Percentiles rank a stretch among this genome's conserved stretches.
Conservation (phyloP, 2,329 filamentous ascomycete species). For the Penicillium sp. region DNA sequence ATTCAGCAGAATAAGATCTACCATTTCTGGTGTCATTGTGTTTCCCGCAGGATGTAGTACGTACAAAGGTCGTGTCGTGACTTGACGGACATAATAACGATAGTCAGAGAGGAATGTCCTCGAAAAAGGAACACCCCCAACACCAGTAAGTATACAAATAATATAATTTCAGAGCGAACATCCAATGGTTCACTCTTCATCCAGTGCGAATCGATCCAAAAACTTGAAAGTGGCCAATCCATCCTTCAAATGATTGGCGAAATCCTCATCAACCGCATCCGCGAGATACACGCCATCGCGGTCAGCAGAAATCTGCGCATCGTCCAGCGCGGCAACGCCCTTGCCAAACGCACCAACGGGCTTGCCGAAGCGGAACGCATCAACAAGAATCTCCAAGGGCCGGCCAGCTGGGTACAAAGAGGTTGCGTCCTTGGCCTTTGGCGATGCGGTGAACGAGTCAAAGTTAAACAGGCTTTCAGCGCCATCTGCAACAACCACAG, state of each 20-base stretch:
- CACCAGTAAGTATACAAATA: background rate
- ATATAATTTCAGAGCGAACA: background rate
- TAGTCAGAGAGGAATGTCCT: background rate
- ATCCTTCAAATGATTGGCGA: conserved; percentile 55
- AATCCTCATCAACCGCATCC: conserved; percentile 33
- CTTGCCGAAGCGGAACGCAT: conserved; percentile 70
- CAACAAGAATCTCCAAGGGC: conserved; percentile 63
- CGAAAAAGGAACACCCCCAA: no score
- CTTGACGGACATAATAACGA: background rate
- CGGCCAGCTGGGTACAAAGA: conserved; percentile 66
- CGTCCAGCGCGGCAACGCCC: conserved; percentile 41
- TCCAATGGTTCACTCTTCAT: conserved; percentile 35
- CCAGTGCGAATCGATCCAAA: conserved; percentile 63
- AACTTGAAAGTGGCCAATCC: conserved; percentile 69
- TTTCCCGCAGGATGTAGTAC: background rate
- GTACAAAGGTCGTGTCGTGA: background rate
- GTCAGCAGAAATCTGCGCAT: conserved; percentile 47
- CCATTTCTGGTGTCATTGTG: background rate
- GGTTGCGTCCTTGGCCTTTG: conserved; percentile 43
- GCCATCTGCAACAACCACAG: conserved; percentile 60
- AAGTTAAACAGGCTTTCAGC: conserved; percentile 55
- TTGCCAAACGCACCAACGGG: conserved; percentile 63
- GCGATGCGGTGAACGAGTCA: conserved; percentile 11
- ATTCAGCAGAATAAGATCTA: background rate
- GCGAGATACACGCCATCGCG: conserved; percentile 42